A percentile compares a stretch with the other conserved stretches of the same genome.
phyloP scores from a whole-genome alignment of 768 basidiomycete species.

The Wakefieldia striispora region DNA sequence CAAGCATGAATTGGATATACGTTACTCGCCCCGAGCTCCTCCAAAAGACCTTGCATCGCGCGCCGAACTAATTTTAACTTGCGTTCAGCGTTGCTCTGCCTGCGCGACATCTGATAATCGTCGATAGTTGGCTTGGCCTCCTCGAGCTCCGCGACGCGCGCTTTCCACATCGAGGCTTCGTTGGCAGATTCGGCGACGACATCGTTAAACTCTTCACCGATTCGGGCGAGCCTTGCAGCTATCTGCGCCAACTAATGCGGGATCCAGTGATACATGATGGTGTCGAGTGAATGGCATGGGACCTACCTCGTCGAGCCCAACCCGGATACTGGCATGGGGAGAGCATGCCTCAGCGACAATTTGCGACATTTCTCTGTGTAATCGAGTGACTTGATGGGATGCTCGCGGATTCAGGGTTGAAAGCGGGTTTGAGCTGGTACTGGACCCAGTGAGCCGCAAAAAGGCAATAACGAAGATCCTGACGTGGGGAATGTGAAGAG shows the following conservation, averaged over 20 bases:
- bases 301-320: slow-evolving; percentile 30
- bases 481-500: background rate
- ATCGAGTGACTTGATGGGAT: background rate
- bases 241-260: slow-evolving; percentile 24
- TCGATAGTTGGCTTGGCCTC: slow-evolving; percentile 27
- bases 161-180: slow-evolving; percentile 19
- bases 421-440: background rate
- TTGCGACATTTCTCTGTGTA: slow-evolving; percentile 3
- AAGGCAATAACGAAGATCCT: slow-evolving; percentile 1
- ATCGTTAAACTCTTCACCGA: slow-evolving; percentile 33
- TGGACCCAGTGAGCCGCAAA: slow-evolving; percentile 1
- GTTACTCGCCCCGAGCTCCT: slow-evolving; percentile 38
- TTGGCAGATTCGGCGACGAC: slow-evolving; percentile 19
- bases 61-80: slow-evolving; percentile 35
- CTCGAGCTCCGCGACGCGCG: slow-evolving; percentile 40
- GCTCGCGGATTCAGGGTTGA: too few species aligned
- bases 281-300: background rate
- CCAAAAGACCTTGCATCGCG: slow-evolving; percentile 42
- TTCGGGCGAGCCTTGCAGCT: slow-evolving; percentile 22
- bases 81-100: slow-evolving; percentile 32
- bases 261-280: background rate
- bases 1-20: background rate
- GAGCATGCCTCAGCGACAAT: slow-evolving; percentile 6
- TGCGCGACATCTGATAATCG: slow-evolving; percentile 31
- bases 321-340: slow-evolving; percentile 17